Evolutionary conservation across 202 grass and related monocot species (phyloP).

Genomic region (Setaria viridis): DNA sequence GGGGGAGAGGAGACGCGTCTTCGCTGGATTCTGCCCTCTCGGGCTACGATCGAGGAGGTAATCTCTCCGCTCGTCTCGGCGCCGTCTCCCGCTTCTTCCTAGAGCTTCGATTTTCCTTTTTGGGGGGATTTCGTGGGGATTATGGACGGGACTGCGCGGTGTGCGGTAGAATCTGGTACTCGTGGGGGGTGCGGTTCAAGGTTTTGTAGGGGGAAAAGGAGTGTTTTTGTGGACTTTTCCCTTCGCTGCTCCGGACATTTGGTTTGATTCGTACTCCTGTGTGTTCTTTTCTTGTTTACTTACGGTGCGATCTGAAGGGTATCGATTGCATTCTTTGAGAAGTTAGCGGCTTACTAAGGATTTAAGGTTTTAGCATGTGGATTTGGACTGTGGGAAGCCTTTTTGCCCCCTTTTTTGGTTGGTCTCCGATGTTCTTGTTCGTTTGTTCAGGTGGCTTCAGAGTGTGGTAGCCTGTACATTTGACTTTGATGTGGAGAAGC

Average conservation of each 20-base stretch:
- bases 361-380: neutral
- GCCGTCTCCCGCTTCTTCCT: neutral
- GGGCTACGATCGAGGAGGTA: constrained; percentile 57
- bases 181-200: neutral
- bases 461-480: neutral
- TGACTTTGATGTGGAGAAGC: neutral
- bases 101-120: neutral
- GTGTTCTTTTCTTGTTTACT: neutral
- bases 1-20: neutral
- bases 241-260: neutral
- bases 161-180: neutral
- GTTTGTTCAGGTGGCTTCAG: neutral
- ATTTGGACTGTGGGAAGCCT: constrained; percentile 6
- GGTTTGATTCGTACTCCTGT: neutral
- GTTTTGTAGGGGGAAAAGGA: neutral
- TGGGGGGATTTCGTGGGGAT: neutral
- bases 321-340: neutral
- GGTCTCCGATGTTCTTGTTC: neutral
- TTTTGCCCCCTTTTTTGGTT: too few relatives aligned
- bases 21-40: neutral
- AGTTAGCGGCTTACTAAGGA: neutral
- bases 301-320: constrained; percentile 42
- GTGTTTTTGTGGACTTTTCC: neutral
- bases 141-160: neutral
- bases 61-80: constrained; percentile 18